A percentile compares a stretch with the other conserved stretches of the same genome.
Conservation (phyloP, 495 filamentous ascomycete genomes). For the Aspergillus asperescens region DNA sequence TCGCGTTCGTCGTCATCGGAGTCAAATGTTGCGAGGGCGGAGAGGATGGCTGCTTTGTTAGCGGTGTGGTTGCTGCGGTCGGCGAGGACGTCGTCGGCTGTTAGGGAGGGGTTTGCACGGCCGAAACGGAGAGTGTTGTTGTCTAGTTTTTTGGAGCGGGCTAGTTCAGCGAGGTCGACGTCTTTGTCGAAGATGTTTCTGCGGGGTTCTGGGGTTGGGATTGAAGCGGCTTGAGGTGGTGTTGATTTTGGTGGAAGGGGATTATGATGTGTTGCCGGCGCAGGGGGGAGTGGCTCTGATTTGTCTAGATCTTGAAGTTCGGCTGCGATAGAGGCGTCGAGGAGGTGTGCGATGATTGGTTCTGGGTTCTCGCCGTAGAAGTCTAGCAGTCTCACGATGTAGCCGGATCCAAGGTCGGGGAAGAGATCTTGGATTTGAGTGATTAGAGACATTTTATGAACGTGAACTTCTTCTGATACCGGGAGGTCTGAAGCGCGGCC, state of each 20-base stretch:
- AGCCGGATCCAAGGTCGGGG: conserved; percentile 79
- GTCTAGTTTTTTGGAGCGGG: conserved; percentile 33
- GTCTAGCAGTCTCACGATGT: conserved; percentile 72
- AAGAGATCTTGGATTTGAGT: conserved; percentile 90
- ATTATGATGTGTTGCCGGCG: conserved; percentile 17
- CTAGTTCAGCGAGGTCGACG: conserved; percentile 74
- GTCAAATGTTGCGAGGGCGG: conserved; percentile 87
- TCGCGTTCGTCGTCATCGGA: conserved; percentile 94
- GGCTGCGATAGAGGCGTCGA: conserved; percentile 72
- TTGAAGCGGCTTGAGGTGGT: conserved; percentile 35
- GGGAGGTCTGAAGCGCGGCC: conserved; percentile 38
- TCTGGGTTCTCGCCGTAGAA: conserved; percentile 74
- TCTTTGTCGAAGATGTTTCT: conserved; percentile 68
- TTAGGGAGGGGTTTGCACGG: conserved; percentile 55
- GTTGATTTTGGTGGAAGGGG: conserved; percentile 39
- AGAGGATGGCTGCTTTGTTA: conserved; percentile 83
- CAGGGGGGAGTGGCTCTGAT: conserved; percentile 34
- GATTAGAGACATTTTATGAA: conserved; percentile 77
- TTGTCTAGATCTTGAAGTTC: conserved; percentile 37
- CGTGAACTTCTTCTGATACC: conserved; percentile 53
- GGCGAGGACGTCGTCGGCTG: conserved; percentile 58
- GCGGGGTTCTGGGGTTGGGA: conserved; percentile 34
- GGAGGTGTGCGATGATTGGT: conserved; percentile 71
- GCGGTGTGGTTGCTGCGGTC: conserved; percentile 50
- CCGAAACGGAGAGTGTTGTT: conserved; percentile 65